phyloP scores from a whole-genome alignment of 192 early-diverging fungal species.

The Ambispora gerdemannii region DNA sequence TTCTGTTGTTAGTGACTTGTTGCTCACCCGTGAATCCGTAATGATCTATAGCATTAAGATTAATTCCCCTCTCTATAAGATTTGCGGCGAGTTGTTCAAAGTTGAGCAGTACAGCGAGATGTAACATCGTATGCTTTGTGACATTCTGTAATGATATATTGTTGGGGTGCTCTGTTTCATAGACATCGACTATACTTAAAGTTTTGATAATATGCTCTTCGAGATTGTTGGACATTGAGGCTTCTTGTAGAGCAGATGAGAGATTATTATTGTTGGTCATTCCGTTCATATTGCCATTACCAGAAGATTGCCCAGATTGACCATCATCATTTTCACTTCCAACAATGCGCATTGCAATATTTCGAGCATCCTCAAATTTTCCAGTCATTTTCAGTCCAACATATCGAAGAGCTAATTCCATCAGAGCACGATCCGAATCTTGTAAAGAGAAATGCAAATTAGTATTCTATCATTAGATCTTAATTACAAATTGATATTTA shows the following conservation, averaged over 20 bases:
- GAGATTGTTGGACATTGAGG: slow-evolving; percentile 37
- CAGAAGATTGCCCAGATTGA: slow-evolving; percentile 27
- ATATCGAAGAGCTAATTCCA: slow-evolving; percentile 86
- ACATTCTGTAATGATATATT: slow-evolving; percentile 36
- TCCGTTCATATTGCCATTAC: slow-evolving; percentile 28
- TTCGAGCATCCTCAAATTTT: slow-evolving; percentile 70
- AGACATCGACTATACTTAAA: slow-evolving; percentile 39
- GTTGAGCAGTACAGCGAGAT: slow-evolving; percentile 59
- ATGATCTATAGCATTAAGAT: slow-evolving; percentile 54
- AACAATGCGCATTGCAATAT: slow-evolving; percentile 70
- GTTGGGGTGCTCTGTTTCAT: slow-evolving; percentile 36
- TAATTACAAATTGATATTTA: background rate
- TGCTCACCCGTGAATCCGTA: slow-evolving; percentile 59
- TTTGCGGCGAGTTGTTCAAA: slow-evolving; percentile 48
- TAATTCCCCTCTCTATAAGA: slow-evolving; percentile 43
- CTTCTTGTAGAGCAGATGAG: slow-evolving; percentile 27
- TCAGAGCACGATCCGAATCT: slow-evolving; percentile 83
- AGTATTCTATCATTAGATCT: slow-evolving; percentile 22
- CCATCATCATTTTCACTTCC: slow-evolving; percentile 39
- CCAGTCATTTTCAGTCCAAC: slow-evolving; percentile 82
- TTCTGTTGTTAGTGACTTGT: no score
- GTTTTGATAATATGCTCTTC: slow-evolving; percentile 45
- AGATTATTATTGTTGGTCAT: slow-evolving; percentile 35
- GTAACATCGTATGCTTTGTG: slow-evolving; percentile 58
- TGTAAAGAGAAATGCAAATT: slow-evolving; percentile 46